phyloP scores from a whole-genome alignment of 805 yeast genomes.

The Saturnispora saitoi region DNA sequence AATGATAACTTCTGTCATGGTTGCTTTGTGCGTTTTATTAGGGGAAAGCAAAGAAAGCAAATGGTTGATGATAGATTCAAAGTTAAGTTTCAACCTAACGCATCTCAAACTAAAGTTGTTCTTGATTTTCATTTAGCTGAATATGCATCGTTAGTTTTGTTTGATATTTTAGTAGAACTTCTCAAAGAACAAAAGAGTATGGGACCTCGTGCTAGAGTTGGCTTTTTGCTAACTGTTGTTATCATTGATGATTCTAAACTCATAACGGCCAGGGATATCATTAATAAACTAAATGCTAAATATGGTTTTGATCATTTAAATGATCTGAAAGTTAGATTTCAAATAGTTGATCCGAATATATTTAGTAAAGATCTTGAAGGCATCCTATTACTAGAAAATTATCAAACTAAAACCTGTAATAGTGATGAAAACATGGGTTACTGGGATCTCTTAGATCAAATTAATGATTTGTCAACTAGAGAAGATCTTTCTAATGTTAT shows the following conservation, averaged over 20 bases:
- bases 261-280: not conserved
- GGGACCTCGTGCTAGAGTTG: slow-evolving; percentile 54
- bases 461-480: slow-evolving; percentile 49
- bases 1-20: slow-evolving; percentile 55
- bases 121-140: slow-evolving; percentile 59
- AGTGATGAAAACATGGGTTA: slow-evolving; percentile 14
- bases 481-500: slow-evolving; percentile 53
- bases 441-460: slow-evolving; percentile 30
- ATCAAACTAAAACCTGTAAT: slow-evolving; percentile 13
- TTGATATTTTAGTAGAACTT: slow-evolving; percentile 57
- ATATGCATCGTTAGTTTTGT: slow-evolving; percentile 52
- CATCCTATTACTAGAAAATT: slow-evolving; percentile 29
- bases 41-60: slow-evolving; percentile 72
- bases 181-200: slow-evolving; percentile 52
- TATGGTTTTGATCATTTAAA: slow-evolving; percentile 14
- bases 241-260: slow-evolving; percentile 5
- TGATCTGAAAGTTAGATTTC: slow-evolving; percentile 31
- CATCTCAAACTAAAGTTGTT: slow-evolving; percentile 37
- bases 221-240: slow-evolving; percentile 48
- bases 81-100: slow-evolving; percentile 48
- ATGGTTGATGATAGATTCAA: slow-evolving; percentile 68
- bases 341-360: slow-evolving; percentile 34
- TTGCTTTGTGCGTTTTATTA: slow-evolving; percentile 67
- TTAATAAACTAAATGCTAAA: slow-evolving; percentile 8
- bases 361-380: slow-evolving; percentile 30